Percentiles rank a stretch among this genome's conserved stretches.
Evolutionary conservation across 768 basidiomycete genomes (phyloP).

Genomic region (Pleurotus sapidus): DNA sequence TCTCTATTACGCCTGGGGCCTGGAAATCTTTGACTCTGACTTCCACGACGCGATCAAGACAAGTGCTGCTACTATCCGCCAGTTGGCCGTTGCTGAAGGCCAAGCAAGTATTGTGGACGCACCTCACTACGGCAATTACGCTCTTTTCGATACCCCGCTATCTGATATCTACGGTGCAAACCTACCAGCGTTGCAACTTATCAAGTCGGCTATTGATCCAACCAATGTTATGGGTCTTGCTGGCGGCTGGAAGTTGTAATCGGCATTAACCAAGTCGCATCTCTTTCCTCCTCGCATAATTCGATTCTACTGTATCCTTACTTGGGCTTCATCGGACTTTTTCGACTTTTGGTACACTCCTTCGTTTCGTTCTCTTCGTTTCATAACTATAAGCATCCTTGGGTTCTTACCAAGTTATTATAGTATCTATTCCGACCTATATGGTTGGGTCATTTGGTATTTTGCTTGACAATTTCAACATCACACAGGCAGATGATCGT

Average conservation of each 20-base stretch:
- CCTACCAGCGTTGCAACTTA: conserved; percentile 30
- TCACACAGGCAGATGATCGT: background rate
- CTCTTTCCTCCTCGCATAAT: background rate
- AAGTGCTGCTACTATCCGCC: conserved; percentile 36
- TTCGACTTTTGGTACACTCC: conserved; percentile 9
- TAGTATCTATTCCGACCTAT: no score
- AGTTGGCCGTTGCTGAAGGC: conserved; percentile 35
- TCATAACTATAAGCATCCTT: no score
- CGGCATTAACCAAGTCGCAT: no score
- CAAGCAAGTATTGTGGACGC: conserved; percentile 32
- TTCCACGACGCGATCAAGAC: conserved; percentile 37
- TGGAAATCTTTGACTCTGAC: conserved; percentile 14
- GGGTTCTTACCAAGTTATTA: no score
- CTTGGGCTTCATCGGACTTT: no score
- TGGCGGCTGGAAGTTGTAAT: conserved; percentile 57
- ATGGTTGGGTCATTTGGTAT: no score
- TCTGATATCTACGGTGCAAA: conserved; percentile 49
- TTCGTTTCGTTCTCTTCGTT: no score
- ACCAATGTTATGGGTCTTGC: conserved; percentile 60
- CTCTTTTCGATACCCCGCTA: conserved; percentile 47
- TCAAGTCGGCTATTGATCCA: conserved; percentile 52
- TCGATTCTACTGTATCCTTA: no score
- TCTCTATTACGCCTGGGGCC: conserved; percentile 22
- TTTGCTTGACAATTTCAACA: no score
- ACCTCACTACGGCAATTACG: conserved; percentile 60